A percentile compares a stretch with the other conserved stretches of the same genome.
These are phyloP conservation scores for Rhodotorula toruloides DNA, from an alignment of 768 basidiomycete species.

Conservation along the genomic window DNA sequence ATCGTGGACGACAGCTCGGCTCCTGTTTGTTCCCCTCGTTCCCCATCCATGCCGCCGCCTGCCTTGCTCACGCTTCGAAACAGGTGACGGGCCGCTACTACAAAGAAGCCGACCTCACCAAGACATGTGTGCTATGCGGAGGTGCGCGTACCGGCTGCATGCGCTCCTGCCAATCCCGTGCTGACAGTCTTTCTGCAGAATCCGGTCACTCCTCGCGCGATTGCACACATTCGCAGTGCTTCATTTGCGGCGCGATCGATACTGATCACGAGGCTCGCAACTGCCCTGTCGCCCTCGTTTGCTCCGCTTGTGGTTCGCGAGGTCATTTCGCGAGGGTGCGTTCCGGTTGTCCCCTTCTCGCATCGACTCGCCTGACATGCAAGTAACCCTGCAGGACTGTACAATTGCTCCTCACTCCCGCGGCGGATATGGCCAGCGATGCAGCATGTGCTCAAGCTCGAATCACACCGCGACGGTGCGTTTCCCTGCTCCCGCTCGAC, in stretches of 20 bases:
- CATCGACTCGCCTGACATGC: background rate
- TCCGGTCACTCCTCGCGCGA: conserved; percentile 33
- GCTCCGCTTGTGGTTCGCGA: conserved; percentile 31
- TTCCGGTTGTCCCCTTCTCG: too few species aligned
- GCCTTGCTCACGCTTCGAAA: background rate
- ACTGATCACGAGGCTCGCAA: conserved; percentile 33
- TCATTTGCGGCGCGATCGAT: conserved; percentile 37
- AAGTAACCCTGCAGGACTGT: conserved; percentile 10
- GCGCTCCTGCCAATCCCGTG: too few species aligned
- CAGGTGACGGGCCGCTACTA: conserved; percentile 34
- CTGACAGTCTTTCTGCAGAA: conserved; percentile 6
- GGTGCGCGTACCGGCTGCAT: conserved; percentile 12
- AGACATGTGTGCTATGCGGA: conserved; percentile 35
- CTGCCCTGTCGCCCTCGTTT: conserved; percentile 36
- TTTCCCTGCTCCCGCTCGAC: background rate
- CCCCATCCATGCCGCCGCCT: background rate
- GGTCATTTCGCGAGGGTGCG: conserved; percentile 33
- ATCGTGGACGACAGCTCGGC: conserved; percentile 35
- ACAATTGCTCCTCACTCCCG: conserved; percentile 3
- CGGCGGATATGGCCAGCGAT: conserved; percentile 7
- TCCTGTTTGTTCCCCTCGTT: background rate
- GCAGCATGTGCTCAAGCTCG: conserved; percentile 20
- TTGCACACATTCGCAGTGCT: conserved; percentile 37
- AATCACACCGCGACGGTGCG: conserved; percentile 21
- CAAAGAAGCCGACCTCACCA: conserved; percentile 38